phyloP scores from a whole-genome alignment of 306 rosid species.

The Hippophae rhamnoides region DNA sequence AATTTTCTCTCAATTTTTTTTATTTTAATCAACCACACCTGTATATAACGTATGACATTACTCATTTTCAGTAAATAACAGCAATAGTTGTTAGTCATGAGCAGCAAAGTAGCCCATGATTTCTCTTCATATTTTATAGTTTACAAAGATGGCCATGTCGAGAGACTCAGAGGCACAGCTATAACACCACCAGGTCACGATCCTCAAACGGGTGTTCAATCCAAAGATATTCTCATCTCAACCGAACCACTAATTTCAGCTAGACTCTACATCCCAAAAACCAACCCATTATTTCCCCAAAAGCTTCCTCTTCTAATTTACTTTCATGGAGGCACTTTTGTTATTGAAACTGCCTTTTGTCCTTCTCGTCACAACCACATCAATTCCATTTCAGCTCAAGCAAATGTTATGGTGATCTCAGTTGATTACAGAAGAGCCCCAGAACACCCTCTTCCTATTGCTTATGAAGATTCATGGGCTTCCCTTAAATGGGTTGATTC shows the following conservation, averaged over 20 bases:
- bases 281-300: not conserved
- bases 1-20: no score
- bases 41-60: not conserved
- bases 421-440: conserved; percentile 52
- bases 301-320: conserved; percentile 54
- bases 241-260: conserved; percentile 29
- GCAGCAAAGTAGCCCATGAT: conserved; percentile 21
- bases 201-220: conserved; percentile 27
- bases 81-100: conserved; percentile 1
- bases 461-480: conserved; percentile 47
- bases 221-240: conserved; percentile 47
- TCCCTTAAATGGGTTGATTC: conserved; percentile 35
- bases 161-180: conserved; percentile 31
- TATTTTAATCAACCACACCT: not conserved
- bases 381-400: conserved; percentile 22
- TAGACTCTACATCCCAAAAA: conserved; percentile 45
- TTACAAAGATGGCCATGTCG: conserved; percentile 54
- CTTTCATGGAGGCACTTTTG: conserved; percentile 64
- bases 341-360: conserved; percentile 31
- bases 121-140: conserved; percentile 27
- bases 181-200: conserved; percentile 35
- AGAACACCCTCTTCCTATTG: conserved; percentile 42
- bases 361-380: conserved; percentile 33
- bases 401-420: conserved; percentile 34
- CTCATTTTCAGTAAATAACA: not conserved